These are phyloP conservation scores for Hypocrella siamensis DNA, from an alignment of 2,329 filamentous ascomycete genomes.

Conservation along the genomic window DNA sequence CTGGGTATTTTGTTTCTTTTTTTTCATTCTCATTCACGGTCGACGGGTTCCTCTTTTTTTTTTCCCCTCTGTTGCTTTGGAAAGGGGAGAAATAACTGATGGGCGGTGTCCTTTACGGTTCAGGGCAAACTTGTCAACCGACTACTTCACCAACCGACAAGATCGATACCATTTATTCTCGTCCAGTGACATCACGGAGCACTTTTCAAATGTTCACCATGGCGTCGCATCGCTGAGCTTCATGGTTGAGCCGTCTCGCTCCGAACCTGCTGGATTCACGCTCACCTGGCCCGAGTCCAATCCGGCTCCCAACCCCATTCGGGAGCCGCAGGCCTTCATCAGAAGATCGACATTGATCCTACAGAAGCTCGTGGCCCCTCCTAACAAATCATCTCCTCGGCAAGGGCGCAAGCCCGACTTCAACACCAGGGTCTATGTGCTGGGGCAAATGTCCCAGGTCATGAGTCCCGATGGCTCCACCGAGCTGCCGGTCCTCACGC, in stretches of 20 bases:
- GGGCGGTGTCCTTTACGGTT: too few relatives aligned
- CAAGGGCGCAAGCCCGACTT: slow-evolving; percentile 8
- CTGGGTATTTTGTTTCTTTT: slow-evolving; percentile 40
- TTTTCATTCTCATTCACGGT: too few relatives aligned
- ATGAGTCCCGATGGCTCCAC: slow-evolving; percentile 69
- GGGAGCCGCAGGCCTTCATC: slow-evolving; percentile 54
- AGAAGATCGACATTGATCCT: slow-evolving; percentile 51
- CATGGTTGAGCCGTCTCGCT: slow-evolving; percentile 46
- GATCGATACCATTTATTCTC: slow-evolving; percentile 89
- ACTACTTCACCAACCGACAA: slow-evolving; percentile 94
- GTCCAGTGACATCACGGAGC: slow-evolving; percentile 62
- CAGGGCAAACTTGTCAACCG: slow-evolving; percentile 70
- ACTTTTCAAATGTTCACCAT: slow-evolving; percentile 65
- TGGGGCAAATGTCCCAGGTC: slow-evolving; percentile 78
- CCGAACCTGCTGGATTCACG: slow-evolving; percentile 37
- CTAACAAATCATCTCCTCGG: too few relatives aligned
- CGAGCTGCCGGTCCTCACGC: slow-evolving; percentile 68
- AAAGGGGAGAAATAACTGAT: not conserved
- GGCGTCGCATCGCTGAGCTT: slow-evolving; percentile 73
- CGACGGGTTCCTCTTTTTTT: too few relatives aligned
- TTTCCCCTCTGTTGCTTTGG: too few relatives aligned
- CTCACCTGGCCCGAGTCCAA: slow-evolving; percentile 65
- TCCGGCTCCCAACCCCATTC: slow-evolving; percentile 57
- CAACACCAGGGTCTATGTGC: slow-evolving; percentile 67
- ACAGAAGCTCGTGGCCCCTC: slow-evolving; percentile 42